phyloP scores from a whole-genome alignment of 139 green algal genomes.

The Volvox africanus region DNA sequence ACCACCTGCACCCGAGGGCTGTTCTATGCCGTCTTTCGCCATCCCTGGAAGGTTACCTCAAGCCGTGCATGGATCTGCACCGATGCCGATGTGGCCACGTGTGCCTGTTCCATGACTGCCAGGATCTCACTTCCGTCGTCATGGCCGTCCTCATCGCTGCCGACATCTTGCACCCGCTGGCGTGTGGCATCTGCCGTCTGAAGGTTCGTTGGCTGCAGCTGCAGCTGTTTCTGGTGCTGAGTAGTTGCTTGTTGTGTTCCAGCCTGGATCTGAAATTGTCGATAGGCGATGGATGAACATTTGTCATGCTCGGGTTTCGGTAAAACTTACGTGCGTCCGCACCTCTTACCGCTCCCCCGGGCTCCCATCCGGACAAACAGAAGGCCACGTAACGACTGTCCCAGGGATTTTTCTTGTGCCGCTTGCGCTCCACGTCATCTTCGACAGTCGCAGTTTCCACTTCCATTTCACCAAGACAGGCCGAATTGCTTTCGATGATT shows the following conservation, averaged over 20 bases:
- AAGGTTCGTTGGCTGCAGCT: neutral
- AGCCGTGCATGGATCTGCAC: conserved; percentile 48
- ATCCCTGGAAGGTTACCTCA: conserved; percentile 33
- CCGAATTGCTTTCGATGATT: neutral
- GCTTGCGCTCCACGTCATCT: conserved; percentile 54
- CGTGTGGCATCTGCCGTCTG: neutral
- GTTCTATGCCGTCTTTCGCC: no score
- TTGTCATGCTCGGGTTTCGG: no score
- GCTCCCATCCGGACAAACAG: conserved; percentile 30
- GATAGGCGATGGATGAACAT: no score
- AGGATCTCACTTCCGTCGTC: neutral
- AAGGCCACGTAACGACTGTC: conserved; percentile 42
- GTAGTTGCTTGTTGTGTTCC: neutral
- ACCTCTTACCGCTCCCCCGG: neutral
- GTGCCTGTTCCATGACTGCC: conserved; percentile 17
- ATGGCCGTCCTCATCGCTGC: neutral
- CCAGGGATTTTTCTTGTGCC: conserved; percentile 58
- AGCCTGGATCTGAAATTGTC: neutral
- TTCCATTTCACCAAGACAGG: neutral
- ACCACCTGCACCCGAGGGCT: no score
- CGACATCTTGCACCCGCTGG: neutral
- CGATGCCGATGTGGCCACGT: conserved; percentile 22
- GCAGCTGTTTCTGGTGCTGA: neutral
- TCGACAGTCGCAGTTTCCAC: neutral
- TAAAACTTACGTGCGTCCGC: no score